phyloP scores from a whole-genome alignment of 352 stramenopile genomes.

The Poterioochromonas sp. region DNA sequence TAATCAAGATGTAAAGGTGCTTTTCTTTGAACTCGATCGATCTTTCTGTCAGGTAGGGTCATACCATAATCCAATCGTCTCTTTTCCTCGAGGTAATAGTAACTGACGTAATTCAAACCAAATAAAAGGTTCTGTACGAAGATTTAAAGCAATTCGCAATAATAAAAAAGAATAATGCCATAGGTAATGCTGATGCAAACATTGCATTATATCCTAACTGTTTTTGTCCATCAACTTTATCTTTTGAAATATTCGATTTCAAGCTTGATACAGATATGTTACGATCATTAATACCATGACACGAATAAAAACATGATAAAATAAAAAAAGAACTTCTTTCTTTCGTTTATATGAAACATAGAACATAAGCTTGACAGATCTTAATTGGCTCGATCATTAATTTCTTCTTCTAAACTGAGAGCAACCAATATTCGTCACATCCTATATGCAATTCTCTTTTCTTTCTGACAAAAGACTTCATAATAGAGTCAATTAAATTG shows the following conservation, averaged over 20 bases:
- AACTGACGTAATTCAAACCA: constrained; percentile 58
- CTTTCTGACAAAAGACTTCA: no score
- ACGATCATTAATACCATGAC: background rate
- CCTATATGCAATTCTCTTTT: background rate
- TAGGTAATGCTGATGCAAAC: constrained; percentile 15
- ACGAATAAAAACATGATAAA: background rate
- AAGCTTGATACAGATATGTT: background rate
- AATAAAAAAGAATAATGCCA: constrained; percentile 56
- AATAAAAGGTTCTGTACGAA: constrained; percentile 76
- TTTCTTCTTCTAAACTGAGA: background rate
- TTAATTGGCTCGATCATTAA: background rate
- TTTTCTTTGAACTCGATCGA: no score
- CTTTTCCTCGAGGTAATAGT: constrained; percentile 52
- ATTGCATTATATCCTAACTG: constrained; percentile 9
- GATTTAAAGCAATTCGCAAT: constrained; percentile 66
- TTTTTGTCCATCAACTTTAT: background rate
- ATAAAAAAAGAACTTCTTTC: no score
- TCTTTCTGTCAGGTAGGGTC: no score
- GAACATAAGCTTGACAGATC: background rate
- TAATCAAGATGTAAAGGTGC: no score
- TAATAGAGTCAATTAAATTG: no score
- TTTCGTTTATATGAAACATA: background rate
- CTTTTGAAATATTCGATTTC: background rate
- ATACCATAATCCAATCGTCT: constrained; percentile 72
- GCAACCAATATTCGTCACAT: background rate